Conservation (phyloP, 495 filamentous ascomycete genomes). For the Clohesyomyces aquaticus region DNA sequence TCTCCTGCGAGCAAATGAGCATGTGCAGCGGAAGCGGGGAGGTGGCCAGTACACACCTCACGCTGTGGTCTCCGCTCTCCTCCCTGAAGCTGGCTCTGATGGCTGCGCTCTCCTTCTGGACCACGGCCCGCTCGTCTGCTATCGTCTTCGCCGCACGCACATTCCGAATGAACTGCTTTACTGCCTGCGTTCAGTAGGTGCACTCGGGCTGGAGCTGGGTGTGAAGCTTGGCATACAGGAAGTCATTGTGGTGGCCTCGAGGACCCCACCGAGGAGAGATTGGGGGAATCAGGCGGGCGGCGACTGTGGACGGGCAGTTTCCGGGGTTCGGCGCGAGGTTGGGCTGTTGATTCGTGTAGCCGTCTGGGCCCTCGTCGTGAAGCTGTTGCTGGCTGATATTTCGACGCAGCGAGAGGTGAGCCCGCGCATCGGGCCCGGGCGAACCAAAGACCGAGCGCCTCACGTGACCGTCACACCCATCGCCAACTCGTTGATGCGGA, state of each 20-base stretch:
- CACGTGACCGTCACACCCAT: not conserved
- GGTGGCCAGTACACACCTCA: conserved; percentile 64
- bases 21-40: conserved; percentile 9
- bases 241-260: conserved; percentile 60
- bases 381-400: conserved; percentile 17
- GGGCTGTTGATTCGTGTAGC: not conserved
- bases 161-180: conserved; percentile 99
- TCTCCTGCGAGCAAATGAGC: conserved; percentile 60
- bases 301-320: not conserved
- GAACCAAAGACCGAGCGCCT: not conserved
- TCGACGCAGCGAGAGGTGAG: not conserved
- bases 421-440: not conserved
- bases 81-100: conserved; percentile 96
- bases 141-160: conserved; percentile 98
- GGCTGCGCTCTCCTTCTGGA: conserved; percentile 97
- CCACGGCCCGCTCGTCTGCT: conserved; percentile 95
- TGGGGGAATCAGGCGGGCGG: conserved; percentile 12
- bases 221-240: conserved; percentile 59
- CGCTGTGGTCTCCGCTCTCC: conserved; percentile 87
- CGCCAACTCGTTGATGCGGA: too few species aligned
- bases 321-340: not conserved
- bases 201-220: not conserved
- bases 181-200: conserved; percentile 51
- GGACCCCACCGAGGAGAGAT: conserved; percentile 35
- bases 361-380: not conserved